Base-by-base conservation (phyloP, 176 grass and related monocot genomes). In the Cenchrus fungigraminus region DNA sequence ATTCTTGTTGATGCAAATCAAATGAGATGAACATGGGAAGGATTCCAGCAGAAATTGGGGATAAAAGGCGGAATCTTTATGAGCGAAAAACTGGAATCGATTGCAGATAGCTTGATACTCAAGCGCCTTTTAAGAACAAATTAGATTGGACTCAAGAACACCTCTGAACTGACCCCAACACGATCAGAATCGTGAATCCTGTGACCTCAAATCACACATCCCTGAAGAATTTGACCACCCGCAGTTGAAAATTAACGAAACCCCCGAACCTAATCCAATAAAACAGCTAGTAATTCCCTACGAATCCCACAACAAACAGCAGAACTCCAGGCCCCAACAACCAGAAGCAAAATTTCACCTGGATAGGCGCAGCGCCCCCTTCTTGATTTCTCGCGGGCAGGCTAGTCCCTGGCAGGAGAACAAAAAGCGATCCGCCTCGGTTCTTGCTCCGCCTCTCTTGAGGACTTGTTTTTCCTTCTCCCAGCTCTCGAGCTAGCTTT, bases 71-170 rank as follows among this genome's bases (percentile, higher is more conserved):
- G 83, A 82, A 86, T 86, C 73, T 83, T 29, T 81, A n/a, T 4
- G 51, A 82, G 69, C 28, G 45, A 67, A 79, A 79, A 60, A 61
- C n/a, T 62, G 59, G 78, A 78, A 45, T 17, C 61, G 14, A 66
- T 17, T 81, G 69, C 71, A 60, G 68, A 22, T 15, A 68, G 71
- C 49, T 59, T 37, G 77, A 70, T 32, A 53, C 32, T 14, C 29
- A 52, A 59, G 45, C 68, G 17, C 32, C 67, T 80, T 80, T 86
- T 62, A 64, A 40, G 72, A 61, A 32, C 20, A 77, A 69, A 76
- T 83, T 71, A 62, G 68, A 83, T 80, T 54, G 68, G 54, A 56
- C 51, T 29, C 63, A 56, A 76, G 85, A 91, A 84, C 75, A 75
- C 53, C 52, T 49, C 22, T 34, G 31, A 87, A 50, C 42, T 40